A percentile compares a stretch with the other conserved stretches of the same genome.
Conservation (phyloP, 1,284 basidiomycete species). For the Cutaneotrichosporon spelunceum region DNA sequence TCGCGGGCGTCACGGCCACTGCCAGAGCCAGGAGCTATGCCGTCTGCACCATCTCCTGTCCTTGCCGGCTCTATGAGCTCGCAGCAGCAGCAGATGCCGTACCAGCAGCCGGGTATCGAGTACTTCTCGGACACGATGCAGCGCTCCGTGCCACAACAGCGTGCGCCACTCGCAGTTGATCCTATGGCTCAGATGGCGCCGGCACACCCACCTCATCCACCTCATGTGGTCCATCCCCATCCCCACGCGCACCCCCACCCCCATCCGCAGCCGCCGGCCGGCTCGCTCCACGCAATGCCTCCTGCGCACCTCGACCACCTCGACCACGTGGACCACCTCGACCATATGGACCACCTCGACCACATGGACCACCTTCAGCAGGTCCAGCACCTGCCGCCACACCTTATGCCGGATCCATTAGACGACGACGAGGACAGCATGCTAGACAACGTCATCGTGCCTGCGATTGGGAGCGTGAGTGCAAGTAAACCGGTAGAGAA, state of each 20-base stretch:
- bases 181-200: conserved; percentile 5
- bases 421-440: conserved; percentile 75
- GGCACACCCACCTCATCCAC: background rate
- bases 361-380: conserved; percentile 23
- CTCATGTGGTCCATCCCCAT: background rate
- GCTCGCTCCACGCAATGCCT: background rate
- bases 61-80: background rate
- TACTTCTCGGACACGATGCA: conserved; percentile 28
- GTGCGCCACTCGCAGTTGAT: background rate
- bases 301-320: conserved; percentile 16
- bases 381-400: conserved; percentile 12
- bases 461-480: conserved; percentile 84
- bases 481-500: no score
- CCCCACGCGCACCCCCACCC: background rate
- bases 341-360: no score
- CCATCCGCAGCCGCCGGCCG: background rate
- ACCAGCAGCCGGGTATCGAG: conserved; percentile 5
- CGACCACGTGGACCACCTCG: no score
- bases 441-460: conserved; percentile 89
- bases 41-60: background rate
- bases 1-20: conserved; percentile 25
- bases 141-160: conserved; percentile 21
- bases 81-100: conserved; percentile 1
- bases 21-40: conserved; percentile 14
- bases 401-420: conserved; percentile 7